Evolutionary conservation across 1,139 yeast genomes (phyloP), one percentile per base, ranked within the genome.

Genomic region (Saccharomyces hybrid): DNA sequence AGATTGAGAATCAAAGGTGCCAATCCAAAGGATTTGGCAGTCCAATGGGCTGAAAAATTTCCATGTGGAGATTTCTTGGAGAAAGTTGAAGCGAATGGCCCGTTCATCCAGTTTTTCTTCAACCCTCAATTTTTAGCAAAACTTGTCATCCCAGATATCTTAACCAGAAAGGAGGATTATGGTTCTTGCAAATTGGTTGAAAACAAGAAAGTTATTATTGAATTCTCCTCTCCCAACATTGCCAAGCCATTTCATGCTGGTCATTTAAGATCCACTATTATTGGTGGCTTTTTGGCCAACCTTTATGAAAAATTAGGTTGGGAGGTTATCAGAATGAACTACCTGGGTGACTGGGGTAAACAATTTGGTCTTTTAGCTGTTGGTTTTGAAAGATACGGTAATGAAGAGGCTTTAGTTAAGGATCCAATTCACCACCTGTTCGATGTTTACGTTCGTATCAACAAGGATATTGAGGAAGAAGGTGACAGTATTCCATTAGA

Each of bases 191-290:
- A 91, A 51, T 67, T 88, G 55, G 97, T 96, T 52, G 75, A 75
- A 47, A 85, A 84, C 62, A 86, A 93, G 74, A 87, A 78, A 64
- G 78, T 86, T 26, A 68, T 90, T 52, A 80, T 95, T 62, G 99
- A 93, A 73, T 93, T 95, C 68, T 89, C 97, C 3, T 91, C 98
- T 49, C 99, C 99, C 62, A 93, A 93, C 72, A 93, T 93, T 68
- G 99, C 99, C 62, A 93, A 93, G 74, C 99, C 99, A 13, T 93
- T 93, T 86, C 99, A 93, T 70, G 99, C 99, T 57, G 99, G 99
- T 56, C 99, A 93, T 73, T 83, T 93, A 74, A 85, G 99, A 76
- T 88, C 97, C 47, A 93, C 99, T 44, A 93, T 93, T 69, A 93
- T 93, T 70, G 99, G 99, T 65, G 98, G 99, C n/a, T 93, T 90